Evolutionary conservation across 1,284 basidiomycete genomes (phyloP), one percentile per base, ranked within the genome.

Genomic region (Cutaneotrichosporon dermatis): DNA sequence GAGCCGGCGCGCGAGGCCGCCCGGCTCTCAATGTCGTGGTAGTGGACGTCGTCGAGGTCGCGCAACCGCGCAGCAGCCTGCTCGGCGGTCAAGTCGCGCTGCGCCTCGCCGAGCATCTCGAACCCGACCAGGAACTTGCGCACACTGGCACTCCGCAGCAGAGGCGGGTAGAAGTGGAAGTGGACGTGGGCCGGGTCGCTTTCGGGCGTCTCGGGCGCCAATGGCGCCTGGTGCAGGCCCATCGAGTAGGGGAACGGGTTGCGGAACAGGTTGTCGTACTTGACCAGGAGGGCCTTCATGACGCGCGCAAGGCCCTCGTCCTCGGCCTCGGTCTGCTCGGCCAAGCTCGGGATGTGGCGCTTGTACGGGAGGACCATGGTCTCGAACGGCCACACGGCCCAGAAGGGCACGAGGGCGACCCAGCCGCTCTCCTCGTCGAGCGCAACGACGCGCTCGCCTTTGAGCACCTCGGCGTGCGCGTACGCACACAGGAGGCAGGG

Each of bases 381-480:
- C 76, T 98, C 94, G 71, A 88, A 97, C 0, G 94, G 94, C 94
- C 94, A 98, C 35, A 86, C 84, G 2, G 93, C 94, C 94, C 94
- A 97, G 86, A 90, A 97, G 0, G 94, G 94, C 0, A 97, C 92
- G 5, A 96, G 73, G 1, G 88, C 91, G 4, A 91, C 81, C 84
- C 92, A 97, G 5, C 50, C 50, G 10, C 50, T 16, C 69, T 92
- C 90, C 74, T 83, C 82, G 63, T 61, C 69, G 4, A 67, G 33
- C 40, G 86, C 76, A 2, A 96, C 87, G 34, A 94, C 79, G 2
- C 93, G 83, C 15, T 84, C 82, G 51, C 82, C 78, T 4, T 81
- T 77, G 12, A 73, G 69, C 0, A 87, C 78, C 75, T 97, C 94
- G 50, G 85, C 81, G 59, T 86, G 80, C 5, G 86, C 89, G 68